These are phyloP conservation scores for Aphanomyces stellatus DNA, from an alignment of 352 stramenopile species.

Conservation along the genomic window DNA sequence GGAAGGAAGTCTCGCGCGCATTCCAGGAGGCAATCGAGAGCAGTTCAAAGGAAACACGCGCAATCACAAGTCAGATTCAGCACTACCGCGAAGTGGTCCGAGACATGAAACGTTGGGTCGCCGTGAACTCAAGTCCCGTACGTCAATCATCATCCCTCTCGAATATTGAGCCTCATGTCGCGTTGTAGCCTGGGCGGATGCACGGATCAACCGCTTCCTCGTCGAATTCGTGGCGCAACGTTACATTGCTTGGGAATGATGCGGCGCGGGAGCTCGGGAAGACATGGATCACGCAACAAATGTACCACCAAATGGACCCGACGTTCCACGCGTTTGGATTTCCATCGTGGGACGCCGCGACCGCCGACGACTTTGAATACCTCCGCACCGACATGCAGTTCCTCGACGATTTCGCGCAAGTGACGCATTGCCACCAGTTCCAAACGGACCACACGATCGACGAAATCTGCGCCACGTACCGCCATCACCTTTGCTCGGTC, in stretches of 20 bases:
- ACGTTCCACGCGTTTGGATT: background rate
- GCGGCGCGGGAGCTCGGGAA: background rate
- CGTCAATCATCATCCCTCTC: too few species aligned
- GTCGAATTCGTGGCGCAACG: background rate
- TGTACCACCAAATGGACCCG: slow-evolving; percentile 5
- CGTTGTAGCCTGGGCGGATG: too few species aligned
- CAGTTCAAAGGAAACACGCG: too few species aligned
- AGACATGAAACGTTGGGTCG: background rate
- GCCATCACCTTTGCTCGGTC: background rate
- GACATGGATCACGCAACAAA: slow-evolving; percentile 10
- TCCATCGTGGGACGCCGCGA: background rate
- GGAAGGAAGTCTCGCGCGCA: background rate
- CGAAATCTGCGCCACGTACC: background rate
- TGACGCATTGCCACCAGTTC: background rate
- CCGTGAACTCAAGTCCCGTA: background rate
- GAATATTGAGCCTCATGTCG: too few species aligned
- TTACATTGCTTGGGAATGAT: background rate
- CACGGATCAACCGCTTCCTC: too few species aligned
- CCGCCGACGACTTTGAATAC: background rate
- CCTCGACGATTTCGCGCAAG: background rate
- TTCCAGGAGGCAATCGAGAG: background rate
- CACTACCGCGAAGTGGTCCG: background rate
- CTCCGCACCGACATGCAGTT: background rate
- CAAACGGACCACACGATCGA: background rate
- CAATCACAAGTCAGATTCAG: too few species aligned